phyloP scores from a whole-genome alignment of 768 basidiomycete species.

The Tricholoma flavovirens region DNA sequence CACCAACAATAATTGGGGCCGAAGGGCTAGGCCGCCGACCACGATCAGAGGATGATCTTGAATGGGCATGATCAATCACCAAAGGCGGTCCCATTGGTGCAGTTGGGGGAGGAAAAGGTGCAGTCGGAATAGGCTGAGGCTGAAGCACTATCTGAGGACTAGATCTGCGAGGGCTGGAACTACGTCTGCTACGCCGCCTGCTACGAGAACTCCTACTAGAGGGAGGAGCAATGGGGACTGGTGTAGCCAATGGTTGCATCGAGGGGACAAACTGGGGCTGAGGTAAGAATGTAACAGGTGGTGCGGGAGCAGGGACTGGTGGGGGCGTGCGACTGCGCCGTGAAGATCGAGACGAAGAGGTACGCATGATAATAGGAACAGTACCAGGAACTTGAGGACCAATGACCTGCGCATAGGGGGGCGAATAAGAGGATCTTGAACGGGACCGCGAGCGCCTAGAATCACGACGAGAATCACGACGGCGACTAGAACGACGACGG shows the following conservation, averaged over 20 bases:
- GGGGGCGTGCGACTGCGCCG: background rate
- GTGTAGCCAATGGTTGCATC: background rate
- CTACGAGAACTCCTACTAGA: conserved; percentile 1
- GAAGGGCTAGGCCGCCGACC: background rate
- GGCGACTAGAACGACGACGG: background rate
- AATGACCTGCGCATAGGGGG: background rate
- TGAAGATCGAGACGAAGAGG: background rate
- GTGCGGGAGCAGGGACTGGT: background rate
- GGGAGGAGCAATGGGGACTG: background rate
- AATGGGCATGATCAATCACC: background rate
- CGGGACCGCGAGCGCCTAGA: background rate
- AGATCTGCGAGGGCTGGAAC: background rate
- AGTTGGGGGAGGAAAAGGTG: background rate
- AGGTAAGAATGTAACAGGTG: background rate
- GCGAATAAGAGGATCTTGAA: background rate
- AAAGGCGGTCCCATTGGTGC: background rate
- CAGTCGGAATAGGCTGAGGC: background rate
- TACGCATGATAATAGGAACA: conserved; percentile 1
- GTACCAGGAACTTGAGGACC: background rate
- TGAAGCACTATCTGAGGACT: background rate
- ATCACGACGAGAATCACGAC: background rate
- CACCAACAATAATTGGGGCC: background rate
- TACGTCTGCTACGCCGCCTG: conserved; percentile 2
- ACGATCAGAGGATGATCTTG: conserved; percentile 8
- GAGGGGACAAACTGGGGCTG: background rate